Evolutionary conservation across 2,329 filamentous ascomycete species (phyloP).

Genomic region (Ophiostoma australiae): DNA sequence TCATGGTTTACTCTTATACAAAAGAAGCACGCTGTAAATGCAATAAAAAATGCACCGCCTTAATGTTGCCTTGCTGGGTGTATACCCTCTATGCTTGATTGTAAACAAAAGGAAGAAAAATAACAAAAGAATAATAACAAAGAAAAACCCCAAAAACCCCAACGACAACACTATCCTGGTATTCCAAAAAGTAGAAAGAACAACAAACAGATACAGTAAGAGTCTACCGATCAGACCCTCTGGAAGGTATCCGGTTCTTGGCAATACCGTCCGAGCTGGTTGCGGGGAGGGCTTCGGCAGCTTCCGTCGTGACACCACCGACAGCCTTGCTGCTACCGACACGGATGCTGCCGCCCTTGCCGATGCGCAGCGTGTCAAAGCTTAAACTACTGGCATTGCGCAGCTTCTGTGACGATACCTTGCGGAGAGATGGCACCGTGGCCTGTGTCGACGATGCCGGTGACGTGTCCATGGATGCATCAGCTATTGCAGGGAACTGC

Average conservation of each 20-base stretch:
- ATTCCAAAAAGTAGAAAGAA: not conserved
- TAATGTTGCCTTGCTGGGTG: not conserved
- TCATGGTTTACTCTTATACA: too few species aligned
- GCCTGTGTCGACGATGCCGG: not conserved
- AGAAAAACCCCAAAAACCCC: not conserved
- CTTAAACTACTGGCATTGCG: conserved; percentile 34
- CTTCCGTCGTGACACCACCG: conserved; percentile 26
- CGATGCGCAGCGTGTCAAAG: conserved; percentile 31
- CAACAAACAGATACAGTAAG: not conserved
- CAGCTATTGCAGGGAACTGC: not conserved
- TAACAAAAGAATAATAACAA: not conserved
- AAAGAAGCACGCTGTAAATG: not conserved
- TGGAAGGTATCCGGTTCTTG: not conserved
- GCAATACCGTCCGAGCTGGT: not conserved
- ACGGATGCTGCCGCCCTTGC: conserved; percentile 27
- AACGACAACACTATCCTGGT: not conserved
- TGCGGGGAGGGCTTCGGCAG: conserved; percentile 12
- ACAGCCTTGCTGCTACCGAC: conserved; percentile 28
- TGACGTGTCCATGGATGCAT: not conserved
- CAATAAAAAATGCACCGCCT: not conserved
- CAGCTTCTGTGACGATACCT: conserved; percentile 28
- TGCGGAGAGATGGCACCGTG: conserved; percentile 8
- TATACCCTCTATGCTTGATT: not conserved
- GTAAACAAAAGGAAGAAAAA: not conserved
- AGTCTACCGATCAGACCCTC: not conserved